Evolutionary conservation across 345 rosid species (phyloP), one percentile per base, ranked within the genome.

Genomic region (Salix suchowensis): DNA sequence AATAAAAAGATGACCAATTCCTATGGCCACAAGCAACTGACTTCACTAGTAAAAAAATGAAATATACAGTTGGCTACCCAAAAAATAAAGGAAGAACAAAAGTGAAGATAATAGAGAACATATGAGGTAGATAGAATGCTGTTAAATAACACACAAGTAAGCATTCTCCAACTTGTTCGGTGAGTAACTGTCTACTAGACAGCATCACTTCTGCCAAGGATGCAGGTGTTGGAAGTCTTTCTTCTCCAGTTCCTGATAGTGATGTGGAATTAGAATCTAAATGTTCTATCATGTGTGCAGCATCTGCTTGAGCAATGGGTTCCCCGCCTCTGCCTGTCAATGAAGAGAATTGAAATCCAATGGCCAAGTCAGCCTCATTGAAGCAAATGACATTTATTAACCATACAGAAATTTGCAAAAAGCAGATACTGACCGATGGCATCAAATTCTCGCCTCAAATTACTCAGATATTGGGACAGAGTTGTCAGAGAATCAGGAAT

Each of bases 141-240:
- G 72, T 42, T 54, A 26, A 75, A 37, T 16, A 75, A 80, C 86
- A 73, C 77, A 91, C 96, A 73, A 73, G 87, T 30, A 89, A 77
- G 83, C 84, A 79, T 78, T 88, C 92, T 68, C 86, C 86, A 78
- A 82, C 87, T 81, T 91, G 92, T 76, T 86, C 90, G 67, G 67
- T 72, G 67, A 89, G 92, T 68, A 91, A 72, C 75, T 83, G 91
- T 79, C 92, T 87, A 69, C 89, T 82, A 76, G 91, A 86, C 64
- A 65, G 72, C 79, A 91, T 67, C 75, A 90, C 86, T 74, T 86
- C 91, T 19, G 92, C 89, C 87, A 91, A 83, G 72, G 89, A 85
- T 85, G 86, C 90, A 66, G 92, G 94, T 28, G 93, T 87, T 64
- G 96, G 96, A 75, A 91, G 89, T 71, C 89, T 85, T 76, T 84